Evolutionary conservation across 2,329 filamentous ascomycete genomes (phyloP).

Genomic region (Sporothrix schenckii): DNA sequence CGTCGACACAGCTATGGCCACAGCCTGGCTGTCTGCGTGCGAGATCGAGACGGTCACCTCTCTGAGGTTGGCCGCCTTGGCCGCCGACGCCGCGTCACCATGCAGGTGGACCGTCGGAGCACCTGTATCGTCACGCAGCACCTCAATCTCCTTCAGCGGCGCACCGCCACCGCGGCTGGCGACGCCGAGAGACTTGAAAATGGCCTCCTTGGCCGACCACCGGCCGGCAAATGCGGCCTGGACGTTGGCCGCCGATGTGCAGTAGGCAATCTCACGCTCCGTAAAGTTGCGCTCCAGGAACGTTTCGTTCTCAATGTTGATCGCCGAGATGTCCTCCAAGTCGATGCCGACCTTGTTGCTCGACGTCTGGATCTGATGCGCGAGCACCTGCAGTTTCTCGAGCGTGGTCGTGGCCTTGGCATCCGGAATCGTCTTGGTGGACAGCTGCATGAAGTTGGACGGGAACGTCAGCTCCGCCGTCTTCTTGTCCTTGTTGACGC

Average conservation of each 20-base stretch:
- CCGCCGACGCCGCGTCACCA: slow-evolving; percentile 79
- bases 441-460: slow-evolving; percentile 64
- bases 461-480: slow-evolving; percentile 76
- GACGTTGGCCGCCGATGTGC: slow-evolving; percentile 65
- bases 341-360: slow-evolving; percentile 90
- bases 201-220: slow-evolving; percentile 97
- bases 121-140: slow-evolving; percentile 76
- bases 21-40: slow-evolving; percentile 90
- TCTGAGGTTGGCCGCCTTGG: slow-evolving; percentile 85
- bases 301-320: slow-evolving; percentile 92
- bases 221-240: slow-evolving; percentile 91
- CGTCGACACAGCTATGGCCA: slow-evolving; percentile 86
- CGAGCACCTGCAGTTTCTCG: slow-evolving; percentile 76
- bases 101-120: slow-evolving; percentile 82
- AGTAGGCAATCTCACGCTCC: slow-evolving; percentile 79
- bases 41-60: slow-evolving; percentile 91
- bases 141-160: slow-evolving; percentile 91
- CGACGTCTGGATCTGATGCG: slow-evolving; percentile 62
- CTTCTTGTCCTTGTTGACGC: slow-evolving; percentile 85
- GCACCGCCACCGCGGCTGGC: slow-evolving; percentile 85
- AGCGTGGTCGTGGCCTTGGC: slow-evolving; percentile 63
- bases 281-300: slow-evolving; percentile 97
- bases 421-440: slow-evolving; percentile 54
- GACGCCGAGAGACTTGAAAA: slow-evolving; percentile 96
- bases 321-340: slow-evolving; percentile 81